Evolutionary conservation across 2,329 filamentous ascomycete genomes (phyloP).

Genomic region (Penicillium sp.): DNA sequence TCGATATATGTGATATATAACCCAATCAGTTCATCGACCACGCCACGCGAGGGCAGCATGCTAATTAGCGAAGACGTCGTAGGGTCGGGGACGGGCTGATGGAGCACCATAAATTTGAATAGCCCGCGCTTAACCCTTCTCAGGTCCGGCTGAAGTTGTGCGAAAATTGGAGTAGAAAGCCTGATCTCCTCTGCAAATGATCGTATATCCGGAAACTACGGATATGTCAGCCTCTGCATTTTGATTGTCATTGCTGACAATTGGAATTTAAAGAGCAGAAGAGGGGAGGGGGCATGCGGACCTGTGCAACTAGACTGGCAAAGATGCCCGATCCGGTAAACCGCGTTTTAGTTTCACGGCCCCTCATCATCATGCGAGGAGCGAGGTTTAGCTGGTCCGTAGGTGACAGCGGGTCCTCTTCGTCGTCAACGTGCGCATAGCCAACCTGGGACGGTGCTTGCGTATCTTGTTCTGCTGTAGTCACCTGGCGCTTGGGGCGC

Average conservation of each 20-base stretch:
- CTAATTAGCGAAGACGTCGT: slow-evolving; percentile 30
- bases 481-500: slow-evolving; percentile 21
- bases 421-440: slow-evolving; percentile 13
- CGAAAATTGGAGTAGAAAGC: slow-evolving; percentile 36
- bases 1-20: slow-evolving; percentile 43
- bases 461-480: not conserved
- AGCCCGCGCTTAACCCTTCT: slow-evolving; percentile 32
- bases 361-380: slow-evolving; percentile 38
- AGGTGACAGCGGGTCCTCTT: slow-evolving; percentile 27
- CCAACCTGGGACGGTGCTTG: slow-evolving; percentile 9
- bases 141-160: slow-evolving; percentile 34
- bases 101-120: slow-evolving; percentile 31
- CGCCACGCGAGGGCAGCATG: slow-evolving; percentile 35
- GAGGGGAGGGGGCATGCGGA: slow-evolving; percentile 17
- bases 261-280: not conserved
- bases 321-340: slow-evolving; percentile 43
- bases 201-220: slow-evolving; percentile 39
- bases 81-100: slow-evolving; percentile 29
- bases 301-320: slow-evolving; percentile 41
- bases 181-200: slow-evolving; percentile 40
- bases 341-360: slow-evolving; percentile 41
- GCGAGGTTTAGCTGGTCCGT: slow-evolving; percentile 34
- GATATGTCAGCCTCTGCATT: slow-evolving; percentile 11
- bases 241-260: not conserved
- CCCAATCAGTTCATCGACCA: slow-evolving; percentile 39